Base-by-base conservation (phyloP, 164 flowering plant species). In the Liriodendron chinense region DNA sequence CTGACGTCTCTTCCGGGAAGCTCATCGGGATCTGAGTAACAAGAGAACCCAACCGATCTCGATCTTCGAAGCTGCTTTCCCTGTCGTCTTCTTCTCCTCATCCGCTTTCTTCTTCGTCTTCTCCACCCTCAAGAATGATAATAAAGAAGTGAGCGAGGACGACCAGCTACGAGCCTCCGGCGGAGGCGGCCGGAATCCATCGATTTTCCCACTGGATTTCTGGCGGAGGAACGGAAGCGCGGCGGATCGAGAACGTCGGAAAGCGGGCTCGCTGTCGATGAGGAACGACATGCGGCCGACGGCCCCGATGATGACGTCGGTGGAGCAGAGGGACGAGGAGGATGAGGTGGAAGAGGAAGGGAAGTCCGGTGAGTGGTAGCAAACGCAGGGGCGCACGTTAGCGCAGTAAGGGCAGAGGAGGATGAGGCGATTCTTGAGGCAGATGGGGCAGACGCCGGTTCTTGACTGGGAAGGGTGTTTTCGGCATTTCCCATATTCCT, bases 371-470 rank as follows among this genome's bases (percentile, higher is more conserved):
- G 85, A 48, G 22, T 81, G 2, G 6, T 72, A 78, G 78, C 90
- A 89, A 6, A 79, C 47, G 71, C 94, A 90, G 49, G 92, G 94
- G 76, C 88, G 90, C 14, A 73, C 71, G 77, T 70, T 68, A 65
- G 91, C 91, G 80, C 94, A 92, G 67, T 89, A 82, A 7, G 93
- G 89, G 66, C 94, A 90, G 72, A 92, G 91, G 34, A 73, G 73
- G 74, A 65, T 49, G 65, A 90, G 92, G 0, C 90, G 84, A 50
- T 88, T 89, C 12, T 83, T 82, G 74, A 90, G 91, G 76, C 96
- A 90, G 50, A 73, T 14, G 5, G 90, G 86, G 74, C 94, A 89
- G 9, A 89, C 76, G 16, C 97, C 97, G 71, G 77, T 12, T 82
- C 83, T 81, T 1, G 86, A 83, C 70, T 74, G 80, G 1, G 87